Evolutionary conservation across 2,329 filamentous ascomycete genomes (phyloP), one percentile per base, ranked within the genome.

Genomic region (Graphilbum ipis-grandicollis): DNA sequence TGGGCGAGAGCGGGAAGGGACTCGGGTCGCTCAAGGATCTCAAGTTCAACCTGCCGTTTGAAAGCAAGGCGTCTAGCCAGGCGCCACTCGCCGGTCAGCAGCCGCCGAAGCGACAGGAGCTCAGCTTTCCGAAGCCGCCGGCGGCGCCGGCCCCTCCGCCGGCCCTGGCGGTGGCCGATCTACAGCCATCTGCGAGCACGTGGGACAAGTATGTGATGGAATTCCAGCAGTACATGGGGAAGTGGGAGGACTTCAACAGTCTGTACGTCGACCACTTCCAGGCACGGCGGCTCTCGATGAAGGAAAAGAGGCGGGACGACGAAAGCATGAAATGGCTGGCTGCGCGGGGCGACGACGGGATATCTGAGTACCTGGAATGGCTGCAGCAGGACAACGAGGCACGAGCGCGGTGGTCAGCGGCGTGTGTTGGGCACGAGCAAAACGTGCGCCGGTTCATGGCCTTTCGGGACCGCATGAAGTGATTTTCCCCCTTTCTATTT

Each of bases 321-420:
- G 61, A 63, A 36, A 65, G 61, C 10, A 56, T 58, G 30, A 48
- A 47, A 2, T 72, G 68, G 52, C 49, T 71, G 15, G 55, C 56
- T 22, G 47, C 53, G 9, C 50, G 52, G 2, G 52, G 63, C 19
- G 56, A 65, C 29, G 43, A 46, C 1, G 71, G 68, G 0, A 60
- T 75, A 19, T 50, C 59, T 14, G 64, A 68, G 38, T 84, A 84
- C 50, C 52, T 71, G 40, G 57, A 56, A 28, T 71, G 68, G 50
- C 55, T 78, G 38, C 65, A 68, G 44, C 70, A 81, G 52, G 79
- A 85, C 48, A 66, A 72, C 43, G 58, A 61, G 34, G 68, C 81
- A 5, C 60, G 74, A 39, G 61, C 62, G 47, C 63, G 66, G 39
- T 83, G 79, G 75, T 56, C 56, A 22, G 52, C 64, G 9, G 70